phyloP scores from a whole-genome alignment of 2,329 filamentous ascomycete species.

The Graphium sp. region DNA sequence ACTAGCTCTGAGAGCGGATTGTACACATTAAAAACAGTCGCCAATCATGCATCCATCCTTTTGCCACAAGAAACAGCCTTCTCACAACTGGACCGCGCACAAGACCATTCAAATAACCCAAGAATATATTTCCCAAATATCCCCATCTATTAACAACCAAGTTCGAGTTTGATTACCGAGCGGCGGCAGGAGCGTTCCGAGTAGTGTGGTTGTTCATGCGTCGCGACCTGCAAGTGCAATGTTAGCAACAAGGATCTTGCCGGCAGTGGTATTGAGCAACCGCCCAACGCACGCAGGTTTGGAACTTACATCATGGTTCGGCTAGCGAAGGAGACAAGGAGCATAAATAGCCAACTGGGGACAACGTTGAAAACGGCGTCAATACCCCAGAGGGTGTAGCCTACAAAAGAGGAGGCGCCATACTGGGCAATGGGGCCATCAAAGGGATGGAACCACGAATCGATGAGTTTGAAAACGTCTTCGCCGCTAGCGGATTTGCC shows the following conservation, averaged over 20 bases:
- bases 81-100: no score
- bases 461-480: constrained; percentile 22
- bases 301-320: constrained; percentile 56
- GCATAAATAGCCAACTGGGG: constrained; percentile 66
- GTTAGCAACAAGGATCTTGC: constrained; percentile 8
- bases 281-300: no score
- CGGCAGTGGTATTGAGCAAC: background rate
- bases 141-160: no score
- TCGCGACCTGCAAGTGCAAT: constrained; percentile 15
- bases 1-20: no score
- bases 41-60: no score
- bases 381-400: constrained; percentile 51
- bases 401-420: constrained; percentile 44
- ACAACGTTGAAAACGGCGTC: constrained; percentile 46
- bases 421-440: constrained; percentile 49
- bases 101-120: no score
- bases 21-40: no score
- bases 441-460: constrained; percentile 63
- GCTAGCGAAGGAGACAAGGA: constrained; percentile 56
- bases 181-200: constrained; percentile 1
- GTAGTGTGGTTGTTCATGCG: constrained; percentile 11
- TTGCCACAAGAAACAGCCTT: no score
- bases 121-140: no score
- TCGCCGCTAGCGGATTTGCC: no score
- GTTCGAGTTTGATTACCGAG: no score